These are phyloP conservation scores for Berberis vulgaris DNA, from an alignment of 164 flowering plant species.

Conservation along the genomic window DNA sequence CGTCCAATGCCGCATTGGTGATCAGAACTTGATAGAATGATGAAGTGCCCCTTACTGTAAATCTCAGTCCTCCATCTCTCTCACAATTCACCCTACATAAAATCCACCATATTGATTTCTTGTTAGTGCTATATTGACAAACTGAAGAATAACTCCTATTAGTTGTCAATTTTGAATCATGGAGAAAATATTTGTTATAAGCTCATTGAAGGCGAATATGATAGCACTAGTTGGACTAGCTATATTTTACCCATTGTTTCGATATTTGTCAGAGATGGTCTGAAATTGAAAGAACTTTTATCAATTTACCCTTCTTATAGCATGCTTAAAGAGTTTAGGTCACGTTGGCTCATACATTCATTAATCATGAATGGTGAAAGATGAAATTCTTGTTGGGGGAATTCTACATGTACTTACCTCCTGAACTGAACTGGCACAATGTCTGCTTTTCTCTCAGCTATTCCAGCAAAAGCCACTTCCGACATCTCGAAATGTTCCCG, in stretches of 20 bases:
- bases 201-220: too few species aligned
- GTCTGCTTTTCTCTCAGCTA: slow-evolving; percentile 51
- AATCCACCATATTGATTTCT: not conserved
- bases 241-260: too few species aligned
- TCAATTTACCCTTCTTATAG: too few species aligned
- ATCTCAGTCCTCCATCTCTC: slow-evolving; percentile 62
- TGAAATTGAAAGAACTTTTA: too few species aligned
- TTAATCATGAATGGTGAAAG: too few species aligned
- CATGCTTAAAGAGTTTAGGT: too few species aligned
- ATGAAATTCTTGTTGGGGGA: not conserved
- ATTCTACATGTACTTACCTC: slow-evolving; percentile 27
- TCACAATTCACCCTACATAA: slow-evolving; percentile 57
- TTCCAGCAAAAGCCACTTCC: slow-evolving; percentile 45
- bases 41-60: slow-evolving; percentile 48
- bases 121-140: not conserved
- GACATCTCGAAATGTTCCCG: slow-evolving; percentile 74
- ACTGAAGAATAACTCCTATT: too few species aligned
- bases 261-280: too few species aligned
- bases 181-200: too few species aligned
- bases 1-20: slow-evolving; percentile 63
- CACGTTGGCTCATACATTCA: too few species aligned
- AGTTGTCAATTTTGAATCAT: too few species aligned
- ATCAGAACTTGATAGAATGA: slow-evolving; percentile 57
- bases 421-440: slow-evolving; percentile 67
- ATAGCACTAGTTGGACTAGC: too few species aligned